Conservation (phyloP, 345 rosid genomes). For the Rhodamnia rubescens region DNA sequence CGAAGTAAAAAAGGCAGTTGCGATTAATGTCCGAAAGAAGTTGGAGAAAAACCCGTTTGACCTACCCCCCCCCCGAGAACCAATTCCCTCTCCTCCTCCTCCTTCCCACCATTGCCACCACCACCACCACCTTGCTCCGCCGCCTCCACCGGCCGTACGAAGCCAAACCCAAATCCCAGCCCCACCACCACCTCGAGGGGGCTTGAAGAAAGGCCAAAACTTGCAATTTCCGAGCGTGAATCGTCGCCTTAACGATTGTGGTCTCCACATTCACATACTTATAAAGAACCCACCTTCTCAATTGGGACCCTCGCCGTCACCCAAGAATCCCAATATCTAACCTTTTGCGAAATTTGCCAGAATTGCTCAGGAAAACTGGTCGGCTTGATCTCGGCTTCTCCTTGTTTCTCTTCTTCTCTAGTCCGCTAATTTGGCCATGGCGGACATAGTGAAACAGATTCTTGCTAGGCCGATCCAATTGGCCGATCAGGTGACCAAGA, state of each 20-base stretch:
- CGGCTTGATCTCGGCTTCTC: background rate
- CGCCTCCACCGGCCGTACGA: background rate
- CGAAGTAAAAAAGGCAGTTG: background rate
- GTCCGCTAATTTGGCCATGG: conserved; percentile 45
- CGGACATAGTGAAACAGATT: conserved; percentile 63
- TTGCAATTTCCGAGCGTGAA: background rate
- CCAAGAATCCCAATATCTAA: background rate
- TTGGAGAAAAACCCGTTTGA: background rate
- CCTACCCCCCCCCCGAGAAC: background rate
- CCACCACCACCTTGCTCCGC: background rate
- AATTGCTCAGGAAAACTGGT: background rate
- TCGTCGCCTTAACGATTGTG: background rate
- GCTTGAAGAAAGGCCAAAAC: background rate
- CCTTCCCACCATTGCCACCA: background rate
- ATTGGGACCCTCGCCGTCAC: background rate
- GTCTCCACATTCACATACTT: background rate
- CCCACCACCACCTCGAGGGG: background rate
- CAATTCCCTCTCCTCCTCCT: background rate
- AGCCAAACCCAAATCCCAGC: background rate
- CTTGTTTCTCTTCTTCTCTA: background rate
- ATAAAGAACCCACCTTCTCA: background rate
- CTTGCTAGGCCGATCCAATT: conserved; percentile 59
- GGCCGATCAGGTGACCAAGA: conserved; percentile 62
- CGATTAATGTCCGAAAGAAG: background rate
- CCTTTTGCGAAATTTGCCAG: background rate